Base-by-base conservation (phyloP, 306 rosid genomes). In the Medicago arabica region DNA sequence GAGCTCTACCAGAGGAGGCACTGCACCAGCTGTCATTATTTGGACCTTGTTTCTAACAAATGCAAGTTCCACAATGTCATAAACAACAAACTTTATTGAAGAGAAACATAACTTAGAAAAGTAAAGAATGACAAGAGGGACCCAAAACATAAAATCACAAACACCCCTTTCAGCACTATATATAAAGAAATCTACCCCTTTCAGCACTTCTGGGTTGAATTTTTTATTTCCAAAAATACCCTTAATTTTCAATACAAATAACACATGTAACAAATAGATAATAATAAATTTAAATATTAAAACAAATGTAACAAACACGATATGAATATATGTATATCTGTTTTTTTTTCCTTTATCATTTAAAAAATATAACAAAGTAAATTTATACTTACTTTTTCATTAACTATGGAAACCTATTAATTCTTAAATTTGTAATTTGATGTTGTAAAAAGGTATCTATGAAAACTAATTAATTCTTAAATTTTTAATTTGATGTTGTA, bases 1-100 rank as follows among this genome's bases (percentile, higher is more conserved):
- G 64, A 93, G 87, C 77, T 93, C 96, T 70, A 93, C 87, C 47
- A 90, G 87, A 28, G 96, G 96, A 58, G 95, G 93, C 63, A 90
- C 25, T 4, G 95, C 96, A 72, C 98, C 97, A 14, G 87, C 90
- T 72, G 89, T 75, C 73, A 90, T 96, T 77, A 90, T 93, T 83
- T 86, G 86, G 80, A 87, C 84, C 90, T 93, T 93, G 91, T 93
- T 93, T 75, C 98, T 90, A 81, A 86, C 59, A 71, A 62, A 83
- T 34, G 82, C 25, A 17, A 86, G 78, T 67, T 55, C 73, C 81
- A 69, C 82, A 78, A 49, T 74, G 83, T 76, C 64, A 79, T 38
- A 54, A 71, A 40, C 66, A 54, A 70, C 76, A 78, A 64, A 62
- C 25, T 18, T 68, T 15, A 67, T 16, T 16, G 34, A 78, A 55